Base-by-base conservation (phyloP, 2,329 filamentous ascomycete genomes). In the Alternaria sp. region DNA sequence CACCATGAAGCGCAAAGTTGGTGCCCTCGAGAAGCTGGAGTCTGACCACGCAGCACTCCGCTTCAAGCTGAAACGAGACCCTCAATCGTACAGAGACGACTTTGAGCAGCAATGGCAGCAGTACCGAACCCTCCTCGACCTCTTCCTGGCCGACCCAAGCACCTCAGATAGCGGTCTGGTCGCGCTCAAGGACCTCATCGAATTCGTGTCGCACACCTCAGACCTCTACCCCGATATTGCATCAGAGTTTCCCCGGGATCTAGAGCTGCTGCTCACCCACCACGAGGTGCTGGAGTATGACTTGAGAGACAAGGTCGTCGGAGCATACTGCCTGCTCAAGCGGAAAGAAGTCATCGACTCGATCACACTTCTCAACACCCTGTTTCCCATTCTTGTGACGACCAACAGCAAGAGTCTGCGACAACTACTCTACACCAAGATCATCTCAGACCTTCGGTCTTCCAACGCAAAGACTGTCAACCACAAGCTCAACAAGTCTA, bases 331-430 rank as follows among this genome's bases (percentile, higher is more conserved):
- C 28, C 83, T 99, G 51, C 81, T 99, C 64, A 86, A 92, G 59
- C 92, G 94, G 77, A 99, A 99, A 80, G 93, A 97, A 5, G 87
- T 97, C 44, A 89, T 99, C 65, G 91, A 97, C 77, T 97, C 94
- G 24, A 86, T 89, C 44, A 78, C 83, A 9, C 86, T 98, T 2
- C 85, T 98, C 46, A 94, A 95, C 61, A 94, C 93, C 0, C 85
- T 98, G n/a, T 97, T 98, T 79, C 94, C 94, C 0, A 92, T 99
- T 68, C 87, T 99, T 36, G 89, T 97, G 7, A 86, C 91, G n/a
- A 97, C 95, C 1, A 91, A 92, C 1, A 96, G 93, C 81, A 99
- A 99, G 79, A 89, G 91, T 4, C 85, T 99, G 36, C 89, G 95
- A 47, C 87, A 89, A 39, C 84, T 97, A 12, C 84, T 98, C n/a